Base-by-base conservation (phyloP, 164 flowering plant genomes). In the Dillenia suffruticosa region DNA sequence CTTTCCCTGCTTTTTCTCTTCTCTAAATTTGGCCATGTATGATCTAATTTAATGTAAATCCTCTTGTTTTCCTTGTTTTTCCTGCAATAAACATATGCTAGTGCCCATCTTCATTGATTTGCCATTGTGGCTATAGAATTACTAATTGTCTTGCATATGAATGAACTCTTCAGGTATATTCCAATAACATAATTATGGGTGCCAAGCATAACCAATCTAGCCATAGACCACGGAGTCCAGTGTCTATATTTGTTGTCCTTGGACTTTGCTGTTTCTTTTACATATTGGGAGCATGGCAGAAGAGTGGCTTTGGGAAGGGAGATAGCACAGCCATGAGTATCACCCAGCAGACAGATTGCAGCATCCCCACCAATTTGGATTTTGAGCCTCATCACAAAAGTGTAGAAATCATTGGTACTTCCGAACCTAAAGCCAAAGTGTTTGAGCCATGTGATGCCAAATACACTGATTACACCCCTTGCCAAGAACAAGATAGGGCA, bases 401-500 rank as follows among this genome's bases (percentile, higher is more conserved):
- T 65, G 80, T 58, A 45, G 73, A 56, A 56, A 63, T 68, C 24
- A 44, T 63, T 62, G 78, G 74, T 46, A 68, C 87, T 52, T 68
- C 92, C 19, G 73, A 81, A 66, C 76, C 77, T 7, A 79, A 76
- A 65, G 54, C 72, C 17, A 65, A 74, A 59, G 76, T 71, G 9
- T 88, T 84, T 53, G 57, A 86, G 71, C 74, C 97, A 19, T 93
- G 98, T 73, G 85, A 82, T 71, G 71, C 62, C 17, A 69, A 74
- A 57, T 81, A 78, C 72, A 77, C 75, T 24, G 98, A 93, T 61
- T 90, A 93, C 62, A 89, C 96, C 15, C 98, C 98, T 66, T 93
- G 98, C 77, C 95, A 93, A 44, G 98, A 90, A 58, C 94, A 90
- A 77, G 83, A 90, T 49, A 86, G 92, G n/a, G 97, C 98, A 4